phyloP scores from a whole-genome alignment of 2,329 filamentous ascomycete genomes.

The Diaporthe humulicola region DNA sequence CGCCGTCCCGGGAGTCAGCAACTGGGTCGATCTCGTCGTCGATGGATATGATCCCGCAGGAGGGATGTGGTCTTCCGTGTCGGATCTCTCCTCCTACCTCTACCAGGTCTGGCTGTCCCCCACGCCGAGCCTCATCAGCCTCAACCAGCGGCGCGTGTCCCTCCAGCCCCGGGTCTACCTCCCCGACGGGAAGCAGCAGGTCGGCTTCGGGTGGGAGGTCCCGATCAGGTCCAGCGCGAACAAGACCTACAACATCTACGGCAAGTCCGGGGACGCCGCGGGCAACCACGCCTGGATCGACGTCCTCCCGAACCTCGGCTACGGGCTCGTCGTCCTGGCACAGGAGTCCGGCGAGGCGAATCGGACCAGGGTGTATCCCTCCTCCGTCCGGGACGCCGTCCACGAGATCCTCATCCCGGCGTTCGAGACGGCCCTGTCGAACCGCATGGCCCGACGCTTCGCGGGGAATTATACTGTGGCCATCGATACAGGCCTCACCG shows the following conservation, averaged over 20 bases:
- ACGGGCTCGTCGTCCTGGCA: not conserved
- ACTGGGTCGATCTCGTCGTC: not conserved
- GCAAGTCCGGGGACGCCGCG: conserved; percentile 9
- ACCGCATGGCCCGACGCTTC: not conserved
- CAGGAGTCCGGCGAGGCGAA: not conserved
- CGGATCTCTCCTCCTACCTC: not conserved
- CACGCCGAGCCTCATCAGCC: not conserved
- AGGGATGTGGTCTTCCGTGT: not conserved
- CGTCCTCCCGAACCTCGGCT: not conserved
- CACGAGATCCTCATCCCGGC: conserved; percentile 18
- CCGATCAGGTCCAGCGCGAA: not conserved
- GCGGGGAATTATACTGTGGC: conserved; percentile 14
- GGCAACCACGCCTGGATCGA: conserved; percentile 19
- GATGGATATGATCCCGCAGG: conserved; percentile 12
- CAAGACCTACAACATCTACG: conserved; percentile 13
- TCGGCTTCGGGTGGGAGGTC: conserved; percentile 22
- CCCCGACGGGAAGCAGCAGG: conserved; percentile 13
- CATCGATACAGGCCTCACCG: not conserved
- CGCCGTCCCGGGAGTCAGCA: not conserved
- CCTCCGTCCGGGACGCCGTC: not conserved
- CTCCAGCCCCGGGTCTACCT: not conserved
- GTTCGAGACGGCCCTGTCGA: not conserved
- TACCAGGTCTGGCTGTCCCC: conserved; percentile 9
- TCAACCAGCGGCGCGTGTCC: not conserved
- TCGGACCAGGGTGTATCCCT: not conserved